Percentiles rank a stretch among this genome's conserved stretches.
phyloP scores from a whole-genome alignment of 1,284 basidiomycete genomes.

The Cryptococcus sp. region DNA sequence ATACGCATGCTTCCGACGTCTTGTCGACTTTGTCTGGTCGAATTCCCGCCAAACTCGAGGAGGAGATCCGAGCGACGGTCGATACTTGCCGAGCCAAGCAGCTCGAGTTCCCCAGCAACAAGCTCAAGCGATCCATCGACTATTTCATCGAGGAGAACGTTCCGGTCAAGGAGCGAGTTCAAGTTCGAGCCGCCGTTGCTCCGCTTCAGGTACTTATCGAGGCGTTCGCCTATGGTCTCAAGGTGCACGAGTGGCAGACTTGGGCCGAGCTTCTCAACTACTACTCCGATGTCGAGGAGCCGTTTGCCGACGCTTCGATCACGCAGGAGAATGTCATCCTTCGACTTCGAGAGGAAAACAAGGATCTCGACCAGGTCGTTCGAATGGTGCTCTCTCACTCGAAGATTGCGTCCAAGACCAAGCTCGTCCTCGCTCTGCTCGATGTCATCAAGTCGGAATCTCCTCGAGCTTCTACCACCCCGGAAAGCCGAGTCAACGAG shows the following conservation, averaged over 20 bases:
- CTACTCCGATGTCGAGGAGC: conserved; percentile 67
- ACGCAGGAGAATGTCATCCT: conserved; percentile 87
- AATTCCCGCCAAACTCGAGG: conserved; percentile 87
- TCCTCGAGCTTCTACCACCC: conserved; percentile 60
- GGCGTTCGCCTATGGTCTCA: conserved; percentile 74
- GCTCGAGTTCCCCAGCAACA: conserved; percentile 76
- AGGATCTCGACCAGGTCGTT: conserved; percentile 87
- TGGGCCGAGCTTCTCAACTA: conserved; percentile 45
- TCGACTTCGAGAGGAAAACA: conserved; percentile 82
- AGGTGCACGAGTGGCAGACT: conserved; percentile 70
- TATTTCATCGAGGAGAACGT: conserved; percentile 78
- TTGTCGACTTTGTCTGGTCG: conserved; percentile 87
- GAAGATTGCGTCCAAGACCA: conserved; percentile 89
- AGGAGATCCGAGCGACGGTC: conserved; percentile 71
- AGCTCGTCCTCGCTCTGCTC: conserved; percentile 75
- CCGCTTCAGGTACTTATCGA: conserved; percentile 74
- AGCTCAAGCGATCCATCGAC: conserved; percentile 56
- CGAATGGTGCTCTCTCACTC: conserved; percentile 88
- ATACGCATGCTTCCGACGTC: conserved; percentile 75
- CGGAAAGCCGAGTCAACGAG: conserved; percentile 39
- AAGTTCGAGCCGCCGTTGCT: conserved; percentile 67
- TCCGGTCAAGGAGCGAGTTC: conserved; percentile 67
- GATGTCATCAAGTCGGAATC: conserved; percentile 80
- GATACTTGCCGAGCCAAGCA: conserved; percentile 66
- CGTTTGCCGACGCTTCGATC: conserved; percentile 72